These are phyloP conservation scores for Basidiobolus meristosporus DNA, from an alignment of 371 early-diverging fungal species.

Conservation along the genomic window DNA sequence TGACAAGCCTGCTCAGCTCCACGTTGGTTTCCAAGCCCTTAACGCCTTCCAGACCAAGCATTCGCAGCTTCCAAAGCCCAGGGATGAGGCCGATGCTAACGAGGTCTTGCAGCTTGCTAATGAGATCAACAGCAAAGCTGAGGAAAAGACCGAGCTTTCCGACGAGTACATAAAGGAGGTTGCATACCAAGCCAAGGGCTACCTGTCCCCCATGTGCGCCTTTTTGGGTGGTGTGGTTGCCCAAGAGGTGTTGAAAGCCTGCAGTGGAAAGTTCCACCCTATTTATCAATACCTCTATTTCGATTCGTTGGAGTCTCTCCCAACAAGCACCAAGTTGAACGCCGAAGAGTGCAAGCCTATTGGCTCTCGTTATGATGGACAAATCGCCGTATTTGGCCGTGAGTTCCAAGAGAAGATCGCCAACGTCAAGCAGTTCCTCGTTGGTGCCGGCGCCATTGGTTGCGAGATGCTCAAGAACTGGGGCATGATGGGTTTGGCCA, in stretches of 20 bases:
- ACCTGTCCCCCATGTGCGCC: constrained; percentile 93
- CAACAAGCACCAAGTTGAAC: constrained; percentile 30
- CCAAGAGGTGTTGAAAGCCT: constrained; percentile 97
- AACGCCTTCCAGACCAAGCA: constrained; percentile 47
- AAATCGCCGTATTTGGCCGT: constrained; percentile 89
- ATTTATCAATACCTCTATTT: constrained; percentile 95
- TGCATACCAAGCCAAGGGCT: constrained; percentile 72
- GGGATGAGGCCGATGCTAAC: constrained; percentile 36
- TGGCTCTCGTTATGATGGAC: constrained; percentile 84
- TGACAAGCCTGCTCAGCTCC: constrained; percentile 81
- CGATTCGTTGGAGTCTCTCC: constrained; percentile 92
- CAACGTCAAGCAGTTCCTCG: constrained; percentile 73
- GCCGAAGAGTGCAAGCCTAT: constrained; percentile 56
- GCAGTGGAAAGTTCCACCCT: constrained; percentile 93
- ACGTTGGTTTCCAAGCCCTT: constrained; percentile 85
- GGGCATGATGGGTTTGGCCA: constrained; percentile 96
- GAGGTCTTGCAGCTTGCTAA: constrained; percentile 24
- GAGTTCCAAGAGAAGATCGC: constrained; percentile 78
- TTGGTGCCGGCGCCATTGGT: constrained; percentile 99
- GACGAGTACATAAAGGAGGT: constrained; percentile 77
- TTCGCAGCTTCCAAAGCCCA: constrained; percentile 43
- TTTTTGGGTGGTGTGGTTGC: constrained; percentile 97
- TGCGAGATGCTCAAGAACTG: constrained; percentile 99
- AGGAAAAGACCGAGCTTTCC: constrained; percentile 39
- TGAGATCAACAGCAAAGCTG: constrained; percentile 19